These are phyloP conservation scores for Gnomoniopsis smithogilvyi DNA, from an alignment of 2,329 filamentous ascomycete genomes.

Conservation along the genomic window DNA sequence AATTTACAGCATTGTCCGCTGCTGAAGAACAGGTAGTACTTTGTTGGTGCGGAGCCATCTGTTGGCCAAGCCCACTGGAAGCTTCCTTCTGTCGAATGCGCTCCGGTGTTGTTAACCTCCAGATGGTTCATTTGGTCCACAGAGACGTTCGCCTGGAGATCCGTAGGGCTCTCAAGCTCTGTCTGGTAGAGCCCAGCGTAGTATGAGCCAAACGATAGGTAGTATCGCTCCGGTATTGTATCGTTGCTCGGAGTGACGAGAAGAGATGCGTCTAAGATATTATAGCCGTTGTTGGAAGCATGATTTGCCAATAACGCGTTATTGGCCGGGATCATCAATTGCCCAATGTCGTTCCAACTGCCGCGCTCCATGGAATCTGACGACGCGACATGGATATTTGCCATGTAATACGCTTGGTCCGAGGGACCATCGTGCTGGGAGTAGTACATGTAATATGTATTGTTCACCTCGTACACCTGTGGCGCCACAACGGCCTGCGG, in stretches of 20 bases:
- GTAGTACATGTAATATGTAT: constrained; percentile 9
- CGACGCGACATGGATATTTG: constrained; percentile 49
- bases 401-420: not conserved
- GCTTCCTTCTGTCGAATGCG: constrained; percentile 3
- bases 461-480: constrained; percentile 3
- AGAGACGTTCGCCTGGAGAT: not conserved
- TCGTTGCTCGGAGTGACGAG: not conserved
- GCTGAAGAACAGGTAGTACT: constrained; percentile 61
- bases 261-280: constrained; percentile 5
- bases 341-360: constrained; percentile 50
- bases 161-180: not conserved
- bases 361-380: constrained; percentile 28
- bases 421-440: not conserved
- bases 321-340: not conserved
- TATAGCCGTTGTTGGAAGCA: not conserved
- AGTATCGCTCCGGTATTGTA: constrained; percentile 16
- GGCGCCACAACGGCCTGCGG: not conserved
- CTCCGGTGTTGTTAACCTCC: constrained; percentile 1
- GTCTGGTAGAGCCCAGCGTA: constrained; percentile 54
- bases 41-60: constrained; percentile 34
- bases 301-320: not conserved
- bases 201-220: constrained; percentile 59
- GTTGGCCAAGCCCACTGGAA: constrained; percentile 42
- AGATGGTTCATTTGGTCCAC: constrained; percentile 1
- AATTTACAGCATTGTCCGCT: constrained; percentile 57